Evolutionary conservation across 148 eudicot genomes (phyloP).

Genomic region (Rhododendron kiyosumense): DNA sequence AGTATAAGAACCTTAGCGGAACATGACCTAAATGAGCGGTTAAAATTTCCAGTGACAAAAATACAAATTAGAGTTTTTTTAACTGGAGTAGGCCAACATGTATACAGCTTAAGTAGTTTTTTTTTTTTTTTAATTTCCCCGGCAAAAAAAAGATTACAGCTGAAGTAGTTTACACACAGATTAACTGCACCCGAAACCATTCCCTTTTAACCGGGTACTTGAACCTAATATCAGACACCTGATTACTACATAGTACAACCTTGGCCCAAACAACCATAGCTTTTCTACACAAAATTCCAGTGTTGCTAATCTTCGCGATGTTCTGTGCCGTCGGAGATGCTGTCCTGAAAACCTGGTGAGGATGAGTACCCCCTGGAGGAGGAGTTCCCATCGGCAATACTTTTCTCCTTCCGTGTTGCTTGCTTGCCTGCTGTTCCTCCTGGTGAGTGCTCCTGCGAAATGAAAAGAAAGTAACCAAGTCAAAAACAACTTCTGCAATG

Average conservation of each 20-base stretch:
- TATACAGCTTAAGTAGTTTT: background rate
- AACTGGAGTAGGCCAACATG: background rate
- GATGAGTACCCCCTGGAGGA: constrained; percentile 36
- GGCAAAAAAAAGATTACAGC: no score
- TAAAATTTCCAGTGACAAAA: background rate
- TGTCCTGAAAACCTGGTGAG: constrained; percentile 36
- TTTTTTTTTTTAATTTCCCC: no score
- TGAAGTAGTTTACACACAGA: background rate
- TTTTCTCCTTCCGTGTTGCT: constrained; percentile 28
- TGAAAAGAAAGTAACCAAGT: background rate
- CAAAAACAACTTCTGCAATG: background rate
- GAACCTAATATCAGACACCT: background rate
- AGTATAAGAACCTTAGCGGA: no score
- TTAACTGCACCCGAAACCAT: background rate
- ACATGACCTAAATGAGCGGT: background rate
- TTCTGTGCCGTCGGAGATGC: constrained; percentile 33
- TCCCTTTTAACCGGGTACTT: background rate
- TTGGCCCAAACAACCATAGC: background rate
- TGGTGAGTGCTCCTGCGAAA: constrained; percentile 32
- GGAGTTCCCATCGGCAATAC: constrained; percentile 23
- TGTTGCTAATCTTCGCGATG: constrained; percentile 12
- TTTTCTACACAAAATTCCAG: background rate
- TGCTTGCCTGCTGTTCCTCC: constrained; percentile 41
- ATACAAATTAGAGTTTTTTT: background rate
- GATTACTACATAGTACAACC: background rate